These are phyloP conservation scores for Diaporthe eres DNA, from an alignment of 2,329 filamentous ascomycete species.

Conservation along the genomic window DNA sequence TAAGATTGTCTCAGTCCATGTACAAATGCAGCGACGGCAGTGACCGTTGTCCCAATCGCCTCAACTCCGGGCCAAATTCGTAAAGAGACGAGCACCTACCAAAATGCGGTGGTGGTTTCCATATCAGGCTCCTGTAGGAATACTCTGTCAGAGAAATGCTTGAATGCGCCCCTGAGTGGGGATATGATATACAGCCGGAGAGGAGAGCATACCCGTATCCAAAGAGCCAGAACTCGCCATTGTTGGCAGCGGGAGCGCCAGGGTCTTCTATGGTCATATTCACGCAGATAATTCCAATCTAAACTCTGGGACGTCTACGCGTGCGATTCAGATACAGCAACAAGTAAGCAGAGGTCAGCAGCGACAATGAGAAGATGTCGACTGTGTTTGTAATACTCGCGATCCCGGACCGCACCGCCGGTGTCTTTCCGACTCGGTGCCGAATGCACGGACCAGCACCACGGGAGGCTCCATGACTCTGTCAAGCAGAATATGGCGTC, in stretches of 20 bases:
- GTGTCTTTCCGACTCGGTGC: constrained; percentile 2
- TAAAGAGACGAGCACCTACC: constrained; percentile 67
- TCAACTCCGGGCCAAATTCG: constrained; percentile 25
- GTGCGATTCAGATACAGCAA: background rate
- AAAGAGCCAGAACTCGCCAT: constrained; percentile 91
- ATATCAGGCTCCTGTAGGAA: constrained; percentile 84
- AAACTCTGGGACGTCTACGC: background rate
- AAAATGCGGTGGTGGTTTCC: constrained; percentile 97
- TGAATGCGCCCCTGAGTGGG: background rate
- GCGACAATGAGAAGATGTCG: background rate
- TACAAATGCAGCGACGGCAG: background rate
- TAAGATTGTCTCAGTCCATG: background rate
- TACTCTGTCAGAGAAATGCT: constrained; percentile 1
- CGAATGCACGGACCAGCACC: constrained; percentile 13
- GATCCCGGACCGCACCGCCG: constrained; percentile 15
- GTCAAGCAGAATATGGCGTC: background rate
- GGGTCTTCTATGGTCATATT: constrained; percentile 55
- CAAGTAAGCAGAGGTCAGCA: background rate
- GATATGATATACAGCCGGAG: background rate
- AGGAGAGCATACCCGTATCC: constrained; percentile 82
- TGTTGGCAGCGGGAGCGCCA: constrained; percentile 48
- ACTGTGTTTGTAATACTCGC: constrained; percentile 20
- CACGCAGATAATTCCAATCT: background rate
- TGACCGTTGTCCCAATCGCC: background rate
- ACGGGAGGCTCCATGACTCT: constrained; percentile 17